Evolutionary conservation across 805 yeast species (phyloP), one percentile per base, ranked within the genome.

Genomic region (Ogataea methanolica): DNA sequence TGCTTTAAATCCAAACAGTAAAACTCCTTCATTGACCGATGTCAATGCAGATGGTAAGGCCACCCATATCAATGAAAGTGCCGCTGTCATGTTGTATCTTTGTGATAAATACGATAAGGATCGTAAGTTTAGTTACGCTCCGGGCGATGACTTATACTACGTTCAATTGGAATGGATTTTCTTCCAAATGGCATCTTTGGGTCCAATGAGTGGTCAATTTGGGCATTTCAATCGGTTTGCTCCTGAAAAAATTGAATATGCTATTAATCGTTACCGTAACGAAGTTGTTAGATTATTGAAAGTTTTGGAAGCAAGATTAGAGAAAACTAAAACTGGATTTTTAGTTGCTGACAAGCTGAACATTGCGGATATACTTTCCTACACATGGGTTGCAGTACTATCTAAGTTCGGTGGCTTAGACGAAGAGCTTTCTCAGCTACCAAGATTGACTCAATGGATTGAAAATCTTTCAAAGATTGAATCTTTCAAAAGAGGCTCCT

Each of bases 141-240:
- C 58, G 6, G 71, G 69, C 2, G 62, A 79, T 26, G 60, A 57
- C 6, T 56, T 63, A 41, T 82, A 81, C 61, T 83, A 78, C 63
- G 73, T 71, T 52, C 74, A 75, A 59, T 58, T 75, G 54, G 80
- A 79, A 52, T 73, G 83, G 75, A 53, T 76, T 8, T 69, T 71
- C 39, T 82, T 79, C 71, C 84, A 80, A 55, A 72, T 76, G 67
- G 80, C 83, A 51, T 78, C 79, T 7, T 64, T 76, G 37, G 83
- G 83, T 33, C 86, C 87, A 47, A 78, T 75, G 73, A 80, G 75
- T 56, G 87, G 88, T 11, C 86, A 82, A 59, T 78, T 76, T 38
- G 60, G 63, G 50, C 82, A 76, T 58, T 83, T 81, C 58, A 37
- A 49, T 1, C 16, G 46, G 5, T 72, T 48, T 55, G 79, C 83